These are phyloP conservation scores for Daldinia sp. DNA, from an alignment of 2,329 filamentous ascomycete species.

Conservation along the genomic window DNA sequence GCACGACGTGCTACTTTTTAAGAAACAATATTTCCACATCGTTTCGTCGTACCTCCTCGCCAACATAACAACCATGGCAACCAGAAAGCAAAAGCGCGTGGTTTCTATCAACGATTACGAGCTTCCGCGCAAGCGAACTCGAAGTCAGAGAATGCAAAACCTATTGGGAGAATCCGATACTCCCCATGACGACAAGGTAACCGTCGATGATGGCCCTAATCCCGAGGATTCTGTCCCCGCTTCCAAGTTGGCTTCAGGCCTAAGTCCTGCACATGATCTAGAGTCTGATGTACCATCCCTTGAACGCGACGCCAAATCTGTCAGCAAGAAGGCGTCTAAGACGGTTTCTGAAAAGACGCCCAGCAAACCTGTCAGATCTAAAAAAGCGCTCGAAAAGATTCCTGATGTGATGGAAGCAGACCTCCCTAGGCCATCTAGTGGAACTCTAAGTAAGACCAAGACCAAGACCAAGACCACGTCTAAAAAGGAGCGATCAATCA, in stretches of 20 bases:
- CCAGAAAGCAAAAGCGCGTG: slow-evolving; percentile 15
- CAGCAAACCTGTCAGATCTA: neutral
- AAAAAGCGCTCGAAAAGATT: neutral
- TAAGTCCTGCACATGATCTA: neutral
- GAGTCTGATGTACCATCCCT: neutral
- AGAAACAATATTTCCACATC: neutral
- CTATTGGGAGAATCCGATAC: neutral
- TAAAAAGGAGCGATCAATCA: neutral
- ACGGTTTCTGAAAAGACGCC: no score
- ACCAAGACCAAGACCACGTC: neutral
- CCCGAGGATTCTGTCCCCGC: neutral
- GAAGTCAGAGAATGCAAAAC: neutral
- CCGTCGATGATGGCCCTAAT: neutral
- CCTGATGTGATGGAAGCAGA: neutral
- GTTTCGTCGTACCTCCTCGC: neutral
- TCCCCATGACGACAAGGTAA: neutral
- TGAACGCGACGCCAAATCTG: neutral
- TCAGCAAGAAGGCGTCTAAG: neutral
- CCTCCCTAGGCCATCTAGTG: neutral
- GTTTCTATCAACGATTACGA: slow-evolving; percentile 21
- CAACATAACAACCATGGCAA: neutral
- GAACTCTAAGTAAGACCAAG: neutral
- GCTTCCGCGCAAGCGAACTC: slow-evolving; percentile 15
- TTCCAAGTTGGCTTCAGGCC: neutral
- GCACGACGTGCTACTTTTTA: neutral